These are phyloP conservation scores for Pyricularia grisea DNA, from an alignment of 2,329 filamentous ascomycete genomes.

Conservation along the genomic window DNA sequence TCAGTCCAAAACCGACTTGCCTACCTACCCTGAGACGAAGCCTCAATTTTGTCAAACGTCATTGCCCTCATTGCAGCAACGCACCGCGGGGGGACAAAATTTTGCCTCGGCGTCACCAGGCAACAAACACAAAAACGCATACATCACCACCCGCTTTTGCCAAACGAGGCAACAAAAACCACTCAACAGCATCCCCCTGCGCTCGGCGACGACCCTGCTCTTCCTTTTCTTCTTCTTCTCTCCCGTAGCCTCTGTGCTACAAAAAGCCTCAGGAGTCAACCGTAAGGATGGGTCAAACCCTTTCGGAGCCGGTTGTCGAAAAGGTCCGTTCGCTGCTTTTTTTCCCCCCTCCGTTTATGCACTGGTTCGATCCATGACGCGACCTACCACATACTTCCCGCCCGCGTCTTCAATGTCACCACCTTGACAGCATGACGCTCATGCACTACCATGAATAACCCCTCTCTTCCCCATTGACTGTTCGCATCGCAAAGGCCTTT, in stretches of 20 bases:
- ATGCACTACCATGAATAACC: neutral
- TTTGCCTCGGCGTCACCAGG: neutral
- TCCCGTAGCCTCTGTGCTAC: neutral
- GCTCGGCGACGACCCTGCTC: neutral
- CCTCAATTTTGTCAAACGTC: neutral
- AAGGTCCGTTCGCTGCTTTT: slow-evolving; percentile 60
- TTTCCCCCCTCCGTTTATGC: neutral
- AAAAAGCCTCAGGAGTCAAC: slow-evolving; percentile 2
- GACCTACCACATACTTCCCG: neutral
- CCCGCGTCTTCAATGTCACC: neutral
- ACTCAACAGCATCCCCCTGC: neutral
- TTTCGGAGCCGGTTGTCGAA: slow-evolving; percentile 97
- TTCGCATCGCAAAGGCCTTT: neutral
- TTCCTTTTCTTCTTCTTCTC: neutral
- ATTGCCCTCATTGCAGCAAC: neutral
- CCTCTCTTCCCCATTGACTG: neutral
- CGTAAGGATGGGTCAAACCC: slow-evolving; percentile 87
- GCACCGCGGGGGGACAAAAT: neutral
- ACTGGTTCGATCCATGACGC: neutral
- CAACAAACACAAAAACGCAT: neutral
- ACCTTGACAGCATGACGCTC: neutral
- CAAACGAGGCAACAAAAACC: neutral
- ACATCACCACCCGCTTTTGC: neutral
- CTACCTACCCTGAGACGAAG: neutral
- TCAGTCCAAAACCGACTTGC: neutral